Evolutionary conservation across 2,329 filamentous ascomycete genomes (phyloP).

Genomic region (Trichoderma koningii): DNA sequence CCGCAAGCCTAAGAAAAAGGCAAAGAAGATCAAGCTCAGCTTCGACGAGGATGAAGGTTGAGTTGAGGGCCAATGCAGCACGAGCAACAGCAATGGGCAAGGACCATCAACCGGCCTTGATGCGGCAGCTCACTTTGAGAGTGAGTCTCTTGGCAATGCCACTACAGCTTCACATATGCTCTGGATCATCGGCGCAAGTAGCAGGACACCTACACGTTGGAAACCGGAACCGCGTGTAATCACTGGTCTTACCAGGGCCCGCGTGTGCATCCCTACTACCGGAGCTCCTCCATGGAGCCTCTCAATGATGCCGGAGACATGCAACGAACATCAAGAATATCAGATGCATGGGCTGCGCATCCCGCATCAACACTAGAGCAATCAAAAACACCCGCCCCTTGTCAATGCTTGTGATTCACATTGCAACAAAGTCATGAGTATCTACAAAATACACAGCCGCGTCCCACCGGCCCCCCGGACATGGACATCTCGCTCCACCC

Average conservation of each 20-base stretch:
- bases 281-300: neutral
- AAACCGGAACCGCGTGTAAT: neutral
- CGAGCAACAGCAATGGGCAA: neutral
- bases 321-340: neutral
- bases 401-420: slow-evolving; percentile 41
- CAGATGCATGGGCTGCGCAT: neutral
- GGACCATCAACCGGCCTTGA: neutral
- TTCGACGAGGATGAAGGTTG: slow-evolving; percentile 62
- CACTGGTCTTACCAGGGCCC: neutral
- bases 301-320: neutral
- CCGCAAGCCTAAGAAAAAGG: slow-evolving; percentile 53
- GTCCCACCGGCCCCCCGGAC: slow-evolving; percentile 28
- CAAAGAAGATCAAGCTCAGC: slow-evolving; percentile 68
- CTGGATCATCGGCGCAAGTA: no score
- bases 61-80: neutral
- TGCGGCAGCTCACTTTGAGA: neutral
- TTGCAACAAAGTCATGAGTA: slow-evolving; percentile 42
- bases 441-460: slow-evolving; percentile 43
- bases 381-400: slow-evolving; percentile 29
- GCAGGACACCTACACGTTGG: neutral
- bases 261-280: neutral
- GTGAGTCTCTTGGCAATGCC: neutral
- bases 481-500: slow-evolving; percentile 29
- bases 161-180: neutral
- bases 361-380: slow-evolving; percentile 10